Evolutionary conservation across 164 flowering plant species (phyloP).

Genomic region (Echeveria elegans): DNA sequence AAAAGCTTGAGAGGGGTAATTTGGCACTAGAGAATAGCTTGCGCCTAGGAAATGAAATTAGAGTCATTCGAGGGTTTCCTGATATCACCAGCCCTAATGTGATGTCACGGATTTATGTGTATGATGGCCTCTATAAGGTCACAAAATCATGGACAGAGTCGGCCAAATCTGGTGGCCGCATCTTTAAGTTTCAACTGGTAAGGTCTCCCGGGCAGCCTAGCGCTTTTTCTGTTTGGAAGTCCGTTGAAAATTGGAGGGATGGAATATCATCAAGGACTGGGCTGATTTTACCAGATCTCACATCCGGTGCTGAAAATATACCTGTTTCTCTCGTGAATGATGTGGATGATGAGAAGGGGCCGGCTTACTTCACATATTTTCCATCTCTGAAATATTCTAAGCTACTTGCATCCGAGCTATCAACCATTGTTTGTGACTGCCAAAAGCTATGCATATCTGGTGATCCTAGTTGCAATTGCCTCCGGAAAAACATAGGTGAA

Average conservation of each 20-base stretch:
- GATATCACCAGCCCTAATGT: background rate
- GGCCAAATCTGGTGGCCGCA: conserved; percentile 8
- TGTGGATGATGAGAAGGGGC: conserved; percentile 12
- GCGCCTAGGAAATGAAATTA: conserved; percentile 10
- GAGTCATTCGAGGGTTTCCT: conserved; percentile 15
- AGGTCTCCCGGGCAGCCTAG: conserved; percentile 9
- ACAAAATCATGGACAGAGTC: conserved; percentile 12
- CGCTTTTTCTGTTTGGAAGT: conserved; percentile 13
- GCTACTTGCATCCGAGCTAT: background rate
- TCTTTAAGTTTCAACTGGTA: conserved; percentile 12
- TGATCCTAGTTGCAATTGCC: conserved; percentile 31
- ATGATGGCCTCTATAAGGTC: conserved; percentile 15
- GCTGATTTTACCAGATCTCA: conserved; percentile 12
- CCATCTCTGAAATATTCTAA: conserved; percentile 9
- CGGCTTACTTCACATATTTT: conserved; percentile 10
- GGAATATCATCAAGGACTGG: conserved; percentile 10
- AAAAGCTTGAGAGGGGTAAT: conserved; percentile 16
- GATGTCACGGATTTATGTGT: conserved; percentile 9
- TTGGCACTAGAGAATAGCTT: conserved; percentile 13
- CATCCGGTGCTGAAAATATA: conserved; percentile 10
- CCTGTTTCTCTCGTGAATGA: conserved; percentile 13
- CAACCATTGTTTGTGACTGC: conserved; percentile 14
- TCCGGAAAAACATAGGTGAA: conserved; percentile 27
- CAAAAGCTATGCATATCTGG: conserved; percentile 12
- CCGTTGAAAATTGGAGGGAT: conserved; percentile 13